Percentiles rank a stretch among this genome's conserved stretches.
Evolutionary conservation across 1,284 basidiomycete genomes (phyloP).

Genomic region (Anthracocystis setariae): DNA sequence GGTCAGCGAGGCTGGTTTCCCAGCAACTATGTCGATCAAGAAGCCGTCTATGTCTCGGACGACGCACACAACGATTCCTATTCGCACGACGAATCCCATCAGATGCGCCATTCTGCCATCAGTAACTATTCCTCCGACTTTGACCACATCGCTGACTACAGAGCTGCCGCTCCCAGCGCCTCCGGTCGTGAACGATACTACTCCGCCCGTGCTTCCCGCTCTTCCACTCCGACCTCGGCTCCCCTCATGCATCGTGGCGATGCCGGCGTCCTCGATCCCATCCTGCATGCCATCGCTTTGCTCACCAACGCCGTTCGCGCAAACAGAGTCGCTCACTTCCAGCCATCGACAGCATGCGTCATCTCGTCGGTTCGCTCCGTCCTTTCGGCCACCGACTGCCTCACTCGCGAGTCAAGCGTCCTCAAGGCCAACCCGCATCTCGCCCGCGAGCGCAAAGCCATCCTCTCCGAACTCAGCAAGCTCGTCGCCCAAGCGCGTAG

Average conservation of each 20-base stretch:
- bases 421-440: slow-evolving; percentile 77
- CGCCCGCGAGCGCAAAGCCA: slow-evolving; percentile 80
- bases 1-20: slow-evolving; percentile 88
- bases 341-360: slow-evolving; percentile 76
- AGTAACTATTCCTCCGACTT: slow-evolving; percentile 23
- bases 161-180: background rate
- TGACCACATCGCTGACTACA: slow-evolving; percentile 22
- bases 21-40: slow-evolving; percentile 72
- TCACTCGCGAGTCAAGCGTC: slow-evolving; percentile 81
- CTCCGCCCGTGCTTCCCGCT: slow-evolving; percentile 36
- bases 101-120: slow-evolving; percentile 15
- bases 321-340: slow-evolving; percentile 80
- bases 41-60: slow-evolving; percentile 45
- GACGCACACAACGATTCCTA: slow-evolving; percentile 33
- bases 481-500: slow-evolving; percentile 85
- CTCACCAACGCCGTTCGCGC: slow-evolving; percentile 84
- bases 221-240: slow-evolving; percentile 45
- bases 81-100: slow-evolving; percentile 20
- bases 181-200: slow-evolving; percentile 30
- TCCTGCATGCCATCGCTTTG: slow-evolving; percentile 84
- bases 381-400: slow-evolving; percentile 83
- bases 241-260: slow-evolving; percentile 30
- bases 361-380: slow-evolving; percentile 94
- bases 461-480: slow-evolving; percentile 82
- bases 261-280: slow-evolving; percentile 68